These are phyloP conservation scores for Crepidotus variabilis DNA, from an alignment of 768 basidiomycete genomes.

Conservation along the genomic window DNA sequence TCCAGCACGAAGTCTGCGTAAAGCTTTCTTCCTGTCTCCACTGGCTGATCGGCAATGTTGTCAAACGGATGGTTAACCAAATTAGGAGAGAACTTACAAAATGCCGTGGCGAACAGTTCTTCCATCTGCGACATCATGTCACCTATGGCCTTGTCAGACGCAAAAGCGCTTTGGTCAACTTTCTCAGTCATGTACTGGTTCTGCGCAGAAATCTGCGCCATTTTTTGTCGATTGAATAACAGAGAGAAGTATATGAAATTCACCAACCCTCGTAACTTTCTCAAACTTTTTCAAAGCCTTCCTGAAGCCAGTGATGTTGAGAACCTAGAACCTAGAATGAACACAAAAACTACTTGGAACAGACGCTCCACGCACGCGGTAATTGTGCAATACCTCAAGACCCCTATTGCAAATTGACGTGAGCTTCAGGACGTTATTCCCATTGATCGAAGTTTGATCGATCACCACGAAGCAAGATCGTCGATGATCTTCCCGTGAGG, in stretches of 20 bases:
- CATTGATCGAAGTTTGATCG: too few relatives aligned
- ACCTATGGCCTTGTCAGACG: conserved; percentile 55
- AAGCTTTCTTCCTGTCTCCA: conserved; percentile 9
- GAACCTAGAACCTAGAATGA: conserved; percentile 38
- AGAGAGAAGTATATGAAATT: neutral
- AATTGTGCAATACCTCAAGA: conserved; percentile 84
- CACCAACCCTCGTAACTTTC: conserved; percentile 63
- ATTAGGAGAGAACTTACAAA: conserved; percentile 49
- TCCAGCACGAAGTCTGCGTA: conserved; percentile 5
- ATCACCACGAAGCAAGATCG: too few relatives aligned
- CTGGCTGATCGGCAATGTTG: neutral
- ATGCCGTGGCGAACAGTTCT: conserved; percentile 67
- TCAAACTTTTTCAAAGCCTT: conserved; percentile 87
- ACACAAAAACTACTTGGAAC: neutral
- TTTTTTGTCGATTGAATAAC: neutral
- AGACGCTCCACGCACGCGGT: conserved; percentile 52
- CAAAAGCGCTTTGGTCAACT: conserved; percentile 66
- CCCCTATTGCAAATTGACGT: conserved; percentile 38
- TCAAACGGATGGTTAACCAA: neutral
- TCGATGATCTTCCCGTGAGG: too few relatives aligned
- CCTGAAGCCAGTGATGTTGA: conserved; percentile 89
- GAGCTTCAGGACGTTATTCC: too few relatives aligned
- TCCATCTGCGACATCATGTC: conserved; percentile 76
- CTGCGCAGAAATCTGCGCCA: conserved; percentile 61
- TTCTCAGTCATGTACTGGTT: conserved; percentile 80